Conservation (phyloP, 805 yeast genomes). For the Candida maesae region DNA sequence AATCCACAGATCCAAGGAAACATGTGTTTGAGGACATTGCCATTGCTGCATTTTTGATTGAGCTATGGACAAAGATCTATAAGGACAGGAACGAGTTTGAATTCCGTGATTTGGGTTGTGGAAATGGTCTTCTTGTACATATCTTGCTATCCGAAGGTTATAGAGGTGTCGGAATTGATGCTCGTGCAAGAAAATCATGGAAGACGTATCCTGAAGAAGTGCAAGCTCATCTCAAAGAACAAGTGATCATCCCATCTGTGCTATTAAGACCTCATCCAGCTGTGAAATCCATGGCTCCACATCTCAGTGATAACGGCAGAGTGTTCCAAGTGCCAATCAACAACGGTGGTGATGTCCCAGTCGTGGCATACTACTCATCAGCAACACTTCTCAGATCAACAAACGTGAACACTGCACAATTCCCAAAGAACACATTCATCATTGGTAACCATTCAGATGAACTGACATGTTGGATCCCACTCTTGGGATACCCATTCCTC, state of each 20-base stretch:
- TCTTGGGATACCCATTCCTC: slow-evolving; percentile 80
- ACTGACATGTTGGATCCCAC: slow-evolving; percentile 91
- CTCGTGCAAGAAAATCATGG: slow-evolving; percentile 89
- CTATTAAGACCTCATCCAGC: slow-evolving; percentile 69
- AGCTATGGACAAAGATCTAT: slow-evolving; percentile 66
- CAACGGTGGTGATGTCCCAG: slow-evolving; percentile 34
- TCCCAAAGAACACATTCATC: slow-evolving; percentile 68
- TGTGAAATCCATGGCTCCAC: slow-evolving; percentile 48
- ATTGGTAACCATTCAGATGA: slow-evolving; percentile 97
- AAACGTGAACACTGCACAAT: slow-evolving; percentile 59
- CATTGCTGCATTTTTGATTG: slow-evolving; percentile 90
- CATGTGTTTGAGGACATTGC: slow-evolving; percentile 97
- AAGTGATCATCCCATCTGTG: slow-evolving; percentile 77
- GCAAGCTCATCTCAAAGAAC: slow-evolving; percentile 58
- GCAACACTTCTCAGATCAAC: slow-evolving; percentile 45
- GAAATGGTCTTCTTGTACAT: slow-evolving; percentile 83
- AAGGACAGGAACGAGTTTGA: slow-evolving; percentile 43
- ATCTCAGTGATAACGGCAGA: slow-evolving; percentile 56
- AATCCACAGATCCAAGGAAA: slow-evolving; percentile 89
- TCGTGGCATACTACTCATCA: slow-evolving; percentile 47
- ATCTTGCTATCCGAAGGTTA: slow-evolving; percentile 77
- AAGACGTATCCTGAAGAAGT: slow-evolving; percentile 62
- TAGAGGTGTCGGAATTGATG: slow-evolving; percentile 83
- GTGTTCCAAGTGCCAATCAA: slow-evolving; percentile 43
- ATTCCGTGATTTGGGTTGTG: slow-evolving; percentile 92